Conservation (phyloP, 805 yeast genomes). For the Cyberlindnera nakhonratchasimensis region DNA sequence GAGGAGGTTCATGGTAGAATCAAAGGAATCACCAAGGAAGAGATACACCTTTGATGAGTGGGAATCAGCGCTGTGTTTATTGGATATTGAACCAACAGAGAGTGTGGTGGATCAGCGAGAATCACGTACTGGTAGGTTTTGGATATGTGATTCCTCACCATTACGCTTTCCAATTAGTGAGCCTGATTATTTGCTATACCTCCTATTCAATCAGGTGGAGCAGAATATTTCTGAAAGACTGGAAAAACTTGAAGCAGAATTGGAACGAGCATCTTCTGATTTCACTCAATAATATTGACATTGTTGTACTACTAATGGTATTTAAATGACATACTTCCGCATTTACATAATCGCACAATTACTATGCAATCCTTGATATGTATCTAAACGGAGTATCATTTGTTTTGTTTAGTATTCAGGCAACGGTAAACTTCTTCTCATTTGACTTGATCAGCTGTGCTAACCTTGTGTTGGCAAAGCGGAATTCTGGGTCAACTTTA, state of each 20-base stretch:
- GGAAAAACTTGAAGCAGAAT: constrained; percentile 4
- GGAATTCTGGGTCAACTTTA: constrained; percentile 37
- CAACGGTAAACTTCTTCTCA: constrained; percentile 29
- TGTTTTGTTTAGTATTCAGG: too few species aligned
- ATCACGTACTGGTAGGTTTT: constrained; percentile 37
- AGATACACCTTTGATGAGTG: constrained; percentile 51
- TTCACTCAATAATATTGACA: too few species aligned
- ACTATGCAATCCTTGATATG: too few species aligned
- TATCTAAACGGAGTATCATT: too few species aligned
- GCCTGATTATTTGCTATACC: constrained; percentile 53
- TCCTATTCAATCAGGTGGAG: constrained; percentile 31
- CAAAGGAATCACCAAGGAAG: constrained; percentile 27
- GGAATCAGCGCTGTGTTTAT: constrained; percentile 36
- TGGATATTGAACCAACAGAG: constrained; percentile 32
- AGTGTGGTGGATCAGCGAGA: constrained; percentile 4
- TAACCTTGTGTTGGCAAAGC: constrained; percentile 51
- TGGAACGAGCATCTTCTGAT: too few species aligned
- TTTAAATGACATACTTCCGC: too few species aligned
- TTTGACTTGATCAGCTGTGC: constrained; percentile 49
- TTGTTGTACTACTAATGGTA: too few species aligned
- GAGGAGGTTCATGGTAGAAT: constrained; percentile 12
- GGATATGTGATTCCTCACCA: constrained; percentile 70
- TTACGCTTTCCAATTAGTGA: constrained; percentile 66
- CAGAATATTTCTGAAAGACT: constrained; percentile 7
- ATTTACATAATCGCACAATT: too few species aligned